A percentile compares a stretch with the other conserved stretches of the same genome.
These are phyloP conservation scores for Cinchona pubescens DNA, from an alignment of 257 asterid species.

Conservation along the genomic window DNA sequence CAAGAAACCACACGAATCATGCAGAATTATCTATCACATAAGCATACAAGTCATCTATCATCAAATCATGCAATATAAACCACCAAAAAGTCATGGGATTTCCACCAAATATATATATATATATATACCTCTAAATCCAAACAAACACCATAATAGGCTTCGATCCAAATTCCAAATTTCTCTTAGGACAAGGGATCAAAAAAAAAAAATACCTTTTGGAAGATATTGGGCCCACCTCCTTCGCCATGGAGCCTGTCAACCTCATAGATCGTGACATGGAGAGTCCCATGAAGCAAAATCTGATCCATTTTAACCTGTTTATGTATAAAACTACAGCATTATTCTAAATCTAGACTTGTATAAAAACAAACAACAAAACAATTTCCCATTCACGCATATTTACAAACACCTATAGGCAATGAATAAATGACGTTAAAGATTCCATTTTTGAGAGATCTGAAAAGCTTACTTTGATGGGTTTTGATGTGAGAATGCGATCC, in stretches of 20 bases:
- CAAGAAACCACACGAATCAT: neutral
- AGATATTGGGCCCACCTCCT: conserved; percentile 29
- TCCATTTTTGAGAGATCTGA: conserved; percentile 3
- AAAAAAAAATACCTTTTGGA: conserved; percentile 32
- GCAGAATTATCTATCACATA: neutral
- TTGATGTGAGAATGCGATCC: neutral
- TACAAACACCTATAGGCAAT: neutral
- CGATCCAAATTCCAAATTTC: conserved; percentile 8
- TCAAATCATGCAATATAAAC: neutral
- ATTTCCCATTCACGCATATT: neutral
- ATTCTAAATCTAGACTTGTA: neutral
- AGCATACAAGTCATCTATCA: neutral
- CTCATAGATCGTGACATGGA: conserved; percentile 45
- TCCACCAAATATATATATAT: neutral
- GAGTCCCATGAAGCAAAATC: conserved; percentile 42
- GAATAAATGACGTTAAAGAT: neutral
- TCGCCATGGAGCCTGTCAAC: conserved; percentile 32
- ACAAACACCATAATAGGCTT: neutral
- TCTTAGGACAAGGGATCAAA: neutral
- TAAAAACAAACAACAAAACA: neutral
- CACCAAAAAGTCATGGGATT: neutral
- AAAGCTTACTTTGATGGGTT: neutral
- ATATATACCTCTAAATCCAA: neutral
- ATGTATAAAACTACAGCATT: neutral
- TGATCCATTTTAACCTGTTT: conserved; percentile 36